Percentiles rank a stretch among this genome's conserved stretches.
phyloP scores from a whole-genome alignment of 2,329 filamentous ascomycete genomes.

The Knufia fluminis region DNA sequence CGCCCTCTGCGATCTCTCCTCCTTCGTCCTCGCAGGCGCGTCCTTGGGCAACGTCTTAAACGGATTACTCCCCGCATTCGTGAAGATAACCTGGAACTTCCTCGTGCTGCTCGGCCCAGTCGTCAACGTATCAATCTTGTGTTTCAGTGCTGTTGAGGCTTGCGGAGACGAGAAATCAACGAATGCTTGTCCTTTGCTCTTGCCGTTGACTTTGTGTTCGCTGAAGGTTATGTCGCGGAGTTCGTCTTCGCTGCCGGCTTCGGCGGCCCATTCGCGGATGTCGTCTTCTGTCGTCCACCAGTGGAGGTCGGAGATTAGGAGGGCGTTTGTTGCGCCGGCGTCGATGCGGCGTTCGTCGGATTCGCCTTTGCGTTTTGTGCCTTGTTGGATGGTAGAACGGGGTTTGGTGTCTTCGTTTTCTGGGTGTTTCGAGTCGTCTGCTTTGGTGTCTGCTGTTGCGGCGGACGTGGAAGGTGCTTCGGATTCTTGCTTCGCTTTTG shows the following conservation, averaged over 20 bases:
- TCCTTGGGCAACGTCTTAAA: slow-evolving; percentile 90
- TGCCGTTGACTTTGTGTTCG: slow-evolving; percentile 97
- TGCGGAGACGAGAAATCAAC: slow-evolving; percentile 76
- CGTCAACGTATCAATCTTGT: slow-evolving; percentile 58
- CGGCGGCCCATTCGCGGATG: slow-evolving; percentile 73
- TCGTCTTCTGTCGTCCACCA: slow-evolving; percentile 99
- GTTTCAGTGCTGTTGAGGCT: slow-evolving; percentile 77
- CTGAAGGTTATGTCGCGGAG: slow-evolving; percentile 91
- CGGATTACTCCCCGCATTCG: slow-evolving; percentile 67
- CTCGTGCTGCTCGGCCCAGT: slow-evolving; percentile 50
- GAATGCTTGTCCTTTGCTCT: slow-evolving; percentile 89
- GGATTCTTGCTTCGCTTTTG: slow-evolving; percentile 16
- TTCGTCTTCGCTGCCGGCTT: slow-evolving; percentile 72
- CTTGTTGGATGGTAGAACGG: slow-evolving; percentile 33
- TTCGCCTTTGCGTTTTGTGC: slow-evolving; percentile 53
- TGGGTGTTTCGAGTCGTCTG: slow-evolving; percentile 7
- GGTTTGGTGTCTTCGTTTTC: slow-evolving; percentile 3
- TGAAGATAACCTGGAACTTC: slow-evolving; percentile 62
- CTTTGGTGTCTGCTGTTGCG: background rate
- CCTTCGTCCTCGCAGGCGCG: slow-evolving; percentile 60
- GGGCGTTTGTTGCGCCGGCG: slow-evolving; percentile 55
- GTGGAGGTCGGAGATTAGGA: slow-evolving; percentile 80
- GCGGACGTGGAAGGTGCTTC: slow-evolving; percentile 17
- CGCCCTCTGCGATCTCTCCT: slow-evolving; percentile 44
- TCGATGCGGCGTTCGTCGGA: slow-evolving; percentile 48